Percentiles rank a stretch among this genome's conserved stretches.
Conservation (phyloP, 2,329 filamentous ascomycete species). For the Thielaviopsis ethacetica region DNA sequence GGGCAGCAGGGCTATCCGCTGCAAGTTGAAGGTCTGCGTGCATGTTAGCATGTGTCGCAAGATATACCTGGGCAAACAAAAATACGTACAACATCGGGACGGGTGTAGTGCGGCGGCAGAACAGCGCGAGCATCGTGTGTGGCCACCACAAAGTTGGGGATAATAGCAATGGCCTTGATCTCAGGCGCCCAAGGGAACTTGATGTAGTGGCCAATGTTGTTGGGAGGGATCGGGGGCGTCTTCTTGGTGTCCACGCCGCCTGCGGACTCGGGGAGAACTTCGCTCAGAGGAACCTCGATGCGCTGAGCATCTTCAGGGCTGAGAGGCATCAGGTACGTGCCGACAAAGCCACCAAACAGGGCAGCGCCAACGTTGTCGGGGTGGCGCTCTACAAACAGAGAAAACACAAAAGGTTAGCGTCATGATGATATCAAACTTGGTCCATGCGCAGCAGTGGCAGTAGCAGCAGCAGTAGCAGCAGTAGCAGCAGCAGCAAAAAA, state of each 20-base stretch:
- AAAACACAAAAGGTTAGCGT: not conserved
- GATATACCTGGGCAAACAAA: not conserved
- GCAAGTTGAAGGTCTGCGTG: conserved; percentile 69
- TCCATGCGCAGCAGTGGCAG: not conserved
- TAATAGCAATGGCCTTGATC: conserved; percentile 94
- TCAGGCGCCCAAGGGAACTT: conserved; percentile 87
- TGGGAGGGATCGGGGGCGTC: conserved; percentile 72
- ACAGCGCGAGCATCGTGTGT: conserved; percentile 82
- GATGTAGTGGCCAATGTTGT: conserved; percentile 89
- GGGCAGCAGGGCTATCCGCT: conserved; percentile 79
- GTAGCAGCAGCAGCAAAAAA: not conserved
- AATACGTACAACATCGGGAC: conserved; percentile 60
- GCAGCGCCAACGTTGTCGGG: conserved; percentile 92
- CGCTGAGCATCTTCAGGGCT: conserved; percentile 76
- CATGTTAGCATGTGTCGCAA: not conserved
- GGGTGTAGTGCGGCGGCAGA: conserved; percentile 61
- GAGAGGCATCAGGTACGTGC: conserved; percentile 87
- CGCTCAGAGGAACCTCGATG: conserved; percentile 83
- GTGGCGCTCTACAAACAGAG: conserved; percentile 47
- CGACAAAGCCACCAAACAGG: conserved; percentile 89
- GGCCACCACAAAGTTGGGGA: conserved; percentile 90
- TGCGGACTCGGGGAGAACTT: conserved; percentile 79
- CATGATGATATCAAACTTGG: not conserved
- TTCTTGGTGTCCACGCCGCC: conserved; percentile 83
- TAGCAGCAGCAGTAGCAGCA: not conserved